phyloP scores from a whole-genome alignment of 2,329 filamentous ascomycete species.

The Trichoderma semiorbis region DNA sequence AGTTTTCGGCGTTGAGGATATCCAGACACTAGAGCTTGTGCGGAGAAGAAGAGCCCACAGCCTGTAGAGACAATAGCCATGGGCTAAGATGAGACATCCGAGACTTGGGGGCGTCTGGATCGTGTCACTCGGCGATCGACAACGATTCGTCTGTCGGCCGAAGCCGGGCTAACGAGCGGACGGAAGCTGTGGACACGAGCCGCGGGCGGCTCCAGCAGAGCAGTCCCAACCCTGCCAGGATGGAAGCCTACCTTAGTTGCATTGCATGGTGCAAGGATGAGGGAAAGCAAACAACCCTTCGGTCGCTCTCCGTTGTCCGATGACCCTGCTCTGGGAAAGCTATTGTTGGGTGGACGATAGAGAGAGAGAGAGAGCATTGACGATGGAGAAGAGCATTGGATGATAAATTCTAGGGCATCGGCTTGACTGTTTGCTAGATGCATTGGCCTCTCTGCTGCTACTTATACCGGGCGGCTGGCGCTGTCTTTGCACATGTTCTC shows the following conservation, averaged over 20 bases:
- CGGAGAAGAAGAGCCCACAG: neutral
- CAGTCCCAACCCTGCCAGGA: neutral
- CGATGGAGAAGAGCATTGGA: neutral
- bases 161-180: neutral
- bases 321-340: constrained; percentile 1
- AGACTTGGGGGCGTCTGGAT: neutral
- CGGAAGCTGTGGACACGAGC: constrained; percentile 1
- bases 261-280: constrained; percentile 12
- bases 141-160: constrained; percentile 8
- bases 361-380: neutral
- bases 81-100: neutral
- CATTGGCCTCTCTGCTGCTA: neutral
- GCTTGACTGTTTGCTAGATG: neutral
- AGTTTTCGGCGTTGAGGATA: neutral
- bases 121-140: neutral
- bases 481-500: neutral
- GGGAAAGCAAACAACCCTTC: constrained; percentile 9
- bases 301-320: constrained; percentile 12
- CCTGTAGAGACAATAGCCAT: neutral
- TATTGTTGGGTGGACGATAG: neutral
- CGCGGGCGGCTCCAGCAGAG: neutral
- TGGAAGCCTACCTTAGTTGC: neutral
- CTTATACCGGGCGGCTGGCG: neutral
- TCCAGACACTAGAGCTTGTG: neutral
- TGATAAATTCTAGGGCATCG: neutral